Evolutionary conservation across 2,329 filamentous ascomycete species (phyloP).

Genomic region (Nakataea oryzae): DNA sequence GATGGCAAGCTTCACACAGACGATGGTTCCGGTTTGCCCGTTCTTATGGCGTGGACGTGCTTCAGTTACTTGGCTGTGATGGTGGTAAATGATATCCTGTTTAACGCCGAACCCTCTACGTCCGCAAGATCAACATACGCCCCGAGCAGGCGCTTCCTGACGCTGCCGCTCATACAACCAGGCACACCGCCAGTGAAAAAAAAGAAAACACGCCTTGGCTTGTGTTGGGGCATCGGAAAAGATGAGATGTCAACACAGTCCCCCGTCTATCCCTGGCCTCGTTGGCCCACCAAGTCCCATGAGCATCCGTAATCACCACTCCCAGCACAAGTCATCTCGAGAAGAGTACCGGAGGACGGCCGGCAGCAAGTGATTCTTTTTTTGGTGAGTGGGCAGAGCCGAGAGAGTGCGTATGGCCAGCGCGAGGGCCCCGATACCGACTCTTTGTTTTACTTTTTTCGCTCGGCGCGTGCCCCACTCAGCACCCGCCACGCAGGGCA

Average conservation of each 20-base stretch:
- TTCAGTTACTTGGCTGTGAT: background rate
- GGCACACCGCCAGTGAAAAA: background rate
- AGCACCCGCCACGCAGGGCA: slow-evolving; percentile 65
- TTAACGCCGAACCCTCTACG: background rate
- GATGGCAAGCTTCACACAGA: too few species aligned
- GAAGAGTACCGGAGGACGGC: too few species aligned
- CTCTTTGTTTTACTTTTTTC: background rate
- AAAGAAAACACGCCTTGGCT: background rate
- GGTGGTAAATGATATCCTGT: slow-evolving; percentile 5
- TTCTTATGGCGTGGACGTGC: too few species aligned
- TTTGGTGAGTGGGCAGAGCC: too few species aligned
- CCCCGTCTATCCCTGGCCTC: background rate
- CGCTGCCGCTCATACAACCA: background rate
- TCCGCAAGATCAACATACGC: background rate
- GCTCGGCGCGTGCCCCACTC: background rate
- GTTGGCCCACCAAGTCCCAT: background rate
- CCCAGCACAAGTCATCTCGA: too few species aligned
- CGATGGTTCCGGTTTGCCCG: too few species aligned
- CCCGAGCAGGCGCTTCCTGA: background rate
- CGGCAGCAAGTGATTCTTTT: too few species aligned
- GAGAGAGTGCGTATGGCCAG: too few species aligned
- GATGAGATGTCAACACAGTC: background rate
- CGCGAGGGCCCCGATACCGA: background rate
- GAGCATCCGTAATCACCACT: too few species aligned
- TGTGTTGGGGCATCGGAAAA: background rate